Base-by-base conservation (phyloP, 2,329 filamentous ascomycete species). In the Zymoseptoria pseudotritici region DNA sequence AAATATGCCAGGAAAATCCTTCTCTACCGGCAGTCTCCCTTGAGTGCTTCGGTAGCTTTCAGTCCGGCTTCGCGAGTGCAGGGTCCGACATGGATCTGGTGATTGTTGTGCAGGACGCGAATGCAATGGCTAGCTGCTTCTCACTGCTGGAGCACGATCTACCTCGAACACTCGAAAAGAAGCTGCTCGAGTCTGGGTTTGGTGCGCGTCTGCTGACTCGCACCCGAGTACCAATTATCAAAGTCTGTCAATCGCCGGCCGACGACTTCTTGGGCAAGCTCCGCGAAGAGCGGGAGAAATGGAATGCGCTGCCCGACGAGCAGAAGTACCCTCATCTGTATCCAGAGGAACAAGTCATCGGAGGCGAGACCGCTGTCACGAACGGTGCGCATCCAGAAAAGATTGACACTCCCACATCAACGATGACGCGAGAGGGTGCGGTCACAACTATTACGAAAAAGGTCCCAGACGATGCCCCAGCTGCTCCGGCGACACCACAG, bases 71-170 rank as follows among this genome's bases (percentile, higher is more conserved):
- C 74, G 92, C 90, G 3, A 91, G 89, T 10, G 89, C 89, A 67
- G 85, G 86, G n/a, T 93, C 91, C 1, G 91, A 96, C 69, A 91
- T 96, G 87, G 92, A 97, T 73, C 82, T 96, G 29, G 89, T 87
- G 8, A 82, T 96, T 36, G 78, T 94, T 4, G 87, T 89, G 1
- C 83, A 70, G 56, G 65, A 70, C 21, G 58, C 66, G 7, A 61
- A 56, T 49, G 62, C 66, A 7, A 61, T 58, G 24, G 59, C 65
- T 17, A 66, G 70, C 10, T 61, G 64, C 62, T 69, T 71, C 56
- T 70, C 68, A 10, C 66, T 71, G 54, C 87, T 87, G 1, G 70
- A 74, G 20, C 76, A 81, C 52, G 77, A 82, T 56, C 79, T 94
- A 58, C 90, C 90, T 1, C 83, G 89, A 22, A 70, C 92, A 6